Evolutionary conservation across 345 rosid genomes (phyloP), one percentile per base, ranked within the genome.

Genomic region (Brassica juncea): DNA sequence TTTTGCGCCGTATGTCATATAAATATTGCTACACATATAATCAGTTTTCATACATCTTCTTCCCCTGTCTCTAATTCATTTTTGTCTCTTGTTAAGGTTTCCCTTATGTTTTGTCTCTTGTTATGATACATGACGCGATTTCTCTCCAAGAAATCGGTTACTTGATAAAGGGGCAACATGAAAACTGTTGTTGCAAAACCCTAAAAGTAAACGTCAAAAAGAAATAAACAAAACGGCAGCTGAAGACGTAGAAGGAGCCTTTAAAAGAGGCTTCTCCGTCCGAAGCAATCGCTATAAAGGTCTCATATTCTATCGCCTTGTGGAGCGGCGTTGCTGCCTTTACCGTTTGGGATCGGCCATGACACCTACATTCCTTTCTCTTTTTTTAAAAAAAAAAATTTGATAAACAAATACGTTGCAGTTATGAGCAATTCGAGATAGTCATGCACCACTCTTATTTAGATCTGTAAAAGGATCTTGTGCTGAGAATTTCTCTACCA

Each of bases 301-400:
- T 80, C 32, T 68, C 84, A 82, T 86, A 81, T 81, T 78, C 80
- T 82, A 73, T 81, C 3, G 83, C 86, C 83, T 68, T 76, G 25
- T 71, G 86, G 23, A 86, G 87, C 82, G 34, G 87, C 87, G 81
- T 84, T 30, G 87, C 80, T 74, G 86, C 79, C 8, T 68, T 85
- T 83, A 81, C 76, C 70, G 64, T 72, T 70, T 82, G 77, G 75
- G 86, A 66, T 60, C 66, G 77, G 86, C 85, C 84, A 86, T 86
- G 87, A 76, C 81, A 74, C 84, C 62, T 44, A 75, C 79, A 83
- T 37, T 15, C 3, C 35, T 12, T 11, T 60, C 12, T 57, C 12
- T 21, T 4, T 58, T 58, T 3, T 8, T 19, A 8, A 19, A 23
- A 23, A 23, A 23, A 23, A 23, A 23, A 1, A 8, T 23, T 23